Evolutionary conservation across 495 filamentous ascomycete species (phyloP), one percentile per base, ranked within the genome.

Genomic region (Penicillium simplicissimum): DNA sequence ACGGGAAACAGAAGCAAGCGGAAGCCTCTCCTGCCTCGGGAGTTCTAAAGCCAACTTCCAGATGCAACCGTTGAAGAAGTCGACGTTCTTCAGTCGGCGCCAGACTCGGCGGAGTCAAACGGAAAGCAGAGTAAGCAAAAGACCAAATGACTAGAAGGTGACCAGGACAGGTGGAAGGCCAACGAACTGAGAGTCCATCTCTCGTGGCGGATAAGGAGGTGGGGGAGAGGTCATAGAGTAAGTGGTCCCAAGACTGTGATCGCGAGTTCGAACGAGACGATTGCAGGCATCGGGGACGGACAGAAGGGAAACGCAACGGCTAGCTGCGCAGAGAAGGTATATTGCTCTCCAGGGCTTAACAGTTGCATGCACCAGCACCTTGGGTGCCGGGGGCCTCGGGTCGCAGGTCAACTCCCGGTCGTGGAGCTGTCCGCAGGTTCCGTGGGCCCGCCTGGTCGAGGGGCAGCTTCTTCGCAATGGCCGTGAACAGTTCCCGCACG

Each of bases 391-490:
- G 81, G 51, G 88, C 82, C 68, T 96, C 92, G 21, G 90, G 89
- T 61, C 88, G 82, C 64, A 96, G 81, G 68, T 90, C 91, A 45
- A 96, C 92, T 45, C 91, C 91, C 52, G 88, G 88, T 70, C 91
- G 82, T 62, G 87, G 88, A 59, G 88, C 88, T 34, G 88, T 82
- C 62, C 93, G 83, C 64, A 90, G 79, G 69, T 90, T 90, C 67
- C 93, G 86, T 33, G 93, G 92, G 15, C 92, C 93, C 52, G 87
- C 93, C 73, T 97, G 95, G 65, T 98, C 95, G 59, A 98, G 87
- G 31, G 95, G 95, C 58, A 98, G 81, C 76, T 96, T 97, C 89
- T 90, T 94, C 38, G 95, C 95, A 66, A 98, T 98, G 17, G 91
- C 92, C n/a, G 94, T 97, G 79, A 98, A 98, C 36, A 98, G 79